Conservation (phyloP, 2,329 filamentous ascomycete genomes). For the Fusarium falciforme region DNA sequence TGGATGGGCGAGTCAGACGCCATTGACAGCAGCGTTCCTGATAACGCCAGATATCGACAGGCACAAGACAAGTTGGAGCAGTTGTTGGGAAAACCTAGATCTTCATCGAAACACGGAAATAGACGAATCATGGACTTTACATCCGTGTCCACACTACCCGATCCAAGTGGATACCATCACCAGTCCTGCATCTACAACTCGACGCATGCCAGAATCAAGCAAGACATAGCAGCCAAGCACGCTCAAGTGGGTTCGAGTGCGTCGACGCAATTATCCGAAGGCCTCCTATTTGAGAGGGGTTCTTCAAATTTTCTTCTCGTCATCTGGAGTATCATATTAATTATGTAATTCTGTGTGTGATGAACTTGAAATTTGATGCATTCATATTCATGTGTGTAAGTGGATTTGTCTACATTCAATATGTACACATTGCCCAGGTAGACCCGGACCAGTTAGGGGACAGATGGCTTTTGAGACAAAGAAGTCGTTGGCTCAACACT, state of each 20-base stretch:
- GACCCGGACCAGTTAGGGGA: not conserved
- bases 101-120: not conserved
- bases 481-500: not conserved
- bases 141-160: not conserved
- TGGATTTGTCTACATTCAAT: not conserved
- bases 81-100: not conserved
- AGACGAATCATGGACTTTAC: constrained; percentile 2
- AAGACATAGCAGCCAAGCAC: not conserved
- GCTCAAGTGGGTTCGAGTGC: not conserved
- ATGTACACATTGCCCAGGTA: not conserved
- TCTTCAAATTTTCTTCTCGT: not conserved
- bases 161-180: not conserved
- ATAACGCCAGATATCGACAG: not conserved
- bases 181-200: not conserved
- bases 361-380: not conserved
- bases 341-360: not conserved
- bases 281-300: not conserved
- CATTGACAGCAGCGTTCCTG: not conserved
- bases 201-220: not conserved
- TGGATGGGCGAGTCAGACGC: not conserved
- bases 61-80: not conserved
- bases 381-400: not conserved
- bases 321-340: not conserved
- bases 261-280: not conserved
- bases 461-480: not conserved